phyloP scores from a whole-genome alignment of 306 rosid genomes.

The Vigna unguiculata region DNA sequence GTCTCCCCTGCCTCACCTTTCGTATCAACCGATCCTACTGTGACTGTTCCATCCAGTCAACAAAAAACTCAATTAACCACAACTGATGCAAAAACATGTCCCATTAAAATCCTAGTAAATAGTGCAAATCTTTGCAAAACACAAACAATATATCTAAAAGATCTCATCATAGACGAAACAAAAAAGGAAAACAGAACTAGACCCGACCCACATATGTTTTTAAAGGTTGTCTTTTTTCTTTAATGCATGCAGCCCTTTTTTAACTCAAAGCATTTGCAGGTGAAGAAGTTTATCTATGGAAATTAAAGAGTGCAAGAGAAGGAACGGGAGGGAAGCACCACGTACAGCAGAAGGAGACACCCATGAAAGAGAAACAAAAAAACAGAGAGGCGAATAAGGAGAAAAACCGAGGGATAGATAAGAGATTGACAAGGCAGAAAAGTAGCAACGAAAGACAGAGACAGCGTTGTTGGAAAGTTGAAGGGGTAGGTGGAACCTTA shows the following conservation, averaged over 20 bases:
- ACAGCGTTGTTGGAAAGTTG: neutral
- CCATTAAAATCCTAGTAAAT: neutral
- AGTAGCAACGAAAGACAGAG: slow-evolving; percentile 21
- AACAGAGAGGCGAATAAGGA: neutral
- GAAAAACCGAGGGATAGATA: neutral
- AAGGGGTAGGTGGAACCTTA: slow-evolving; percentile 26
- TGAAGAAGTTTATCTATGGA: neutral
- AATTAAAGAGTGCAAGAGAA: neutral
- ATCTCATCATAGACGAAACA: neutral
- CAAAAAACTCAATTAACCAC: slow-evolving; percentile 16
- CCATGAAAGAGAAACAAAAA: slow-evolving; percentile 35
- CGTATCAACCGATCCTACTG: slow-evolving; percentile 18
- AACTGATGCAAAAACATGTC: neutral
- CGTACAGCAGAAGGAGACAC: slow-evolving; percentile 43
- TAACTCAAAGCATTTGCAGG: neutral
- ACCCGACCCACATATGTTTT: neutral
- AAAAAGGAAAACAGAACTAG: neutral
- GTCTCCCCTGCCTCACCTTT: slow-evolving; percentile 41
- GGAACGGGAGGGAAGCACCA: neutral
- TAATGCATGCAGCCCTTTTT: neutral
- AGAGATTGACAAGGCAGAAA: slow-evolving; percentile 14
- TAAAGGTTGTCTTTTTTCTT: neutral
- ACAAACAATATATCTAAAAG: neutral
- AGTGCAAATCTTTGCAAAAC: too few relatives aligned
- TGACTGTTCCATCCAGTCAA: slow-evolving; percentile 28